Conservation (phyloP, 352 stramenopile species). For the Phytophthora tentaculata region DNA sequence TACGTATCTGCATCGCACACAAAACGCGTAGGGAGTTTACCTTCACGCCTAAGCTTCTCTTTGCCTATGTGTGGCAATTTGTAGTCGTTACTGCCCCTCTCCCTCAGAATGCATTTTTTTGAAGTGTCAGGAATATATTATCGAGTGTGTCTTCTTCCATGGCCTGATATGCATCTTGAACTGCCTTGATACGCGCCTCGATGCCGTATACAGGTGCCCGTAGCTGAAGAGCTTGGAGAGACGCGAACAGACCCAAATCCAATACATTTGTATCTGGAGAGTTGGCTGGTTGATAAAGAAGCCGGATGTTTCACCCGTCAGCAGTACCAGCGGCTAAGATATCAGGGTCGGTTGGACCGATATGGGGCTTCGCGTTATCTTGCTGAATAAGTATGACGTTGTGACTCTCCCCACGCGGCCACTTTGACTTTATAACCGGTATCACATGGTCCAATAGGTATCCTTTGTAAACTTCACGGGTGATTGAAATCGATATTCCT, state of each 20-base stretch:
- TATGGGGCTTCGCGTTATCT: background rate
- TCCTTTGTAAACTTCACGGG: background rate
- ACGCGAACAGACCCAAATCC: background rate
- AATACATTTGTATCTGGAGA: background rate
- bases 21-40: background rate
- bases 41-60: background rate
- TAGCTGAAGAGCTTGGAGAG: background rate
- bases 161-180: background rate
- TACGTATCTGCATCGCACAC: background rate
- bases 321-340: background rate
- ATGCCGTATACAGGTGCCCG: background rate
- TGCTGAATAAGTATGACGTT: background rate
- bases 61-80: background rate
- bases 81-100: background rate
- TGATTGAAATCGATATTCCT: background rate
- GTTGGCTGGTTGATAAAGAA: background rate
- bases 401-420: background rate
- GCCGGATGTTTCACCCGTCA: background rate
- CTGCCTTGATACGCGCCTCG: background rate
- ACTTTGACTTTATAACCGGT: background rate
- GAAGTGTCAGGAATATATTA: background rate
- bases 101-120: background rate
- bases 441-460: background rate
- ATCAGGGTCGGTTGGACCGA: background rate
- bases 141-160: background rate